These are phyloP conservation scores for Serendipita sp. DNA, from an alignment of 1,284 basidiomycete species.

Conservation along the genomic window DNA sequence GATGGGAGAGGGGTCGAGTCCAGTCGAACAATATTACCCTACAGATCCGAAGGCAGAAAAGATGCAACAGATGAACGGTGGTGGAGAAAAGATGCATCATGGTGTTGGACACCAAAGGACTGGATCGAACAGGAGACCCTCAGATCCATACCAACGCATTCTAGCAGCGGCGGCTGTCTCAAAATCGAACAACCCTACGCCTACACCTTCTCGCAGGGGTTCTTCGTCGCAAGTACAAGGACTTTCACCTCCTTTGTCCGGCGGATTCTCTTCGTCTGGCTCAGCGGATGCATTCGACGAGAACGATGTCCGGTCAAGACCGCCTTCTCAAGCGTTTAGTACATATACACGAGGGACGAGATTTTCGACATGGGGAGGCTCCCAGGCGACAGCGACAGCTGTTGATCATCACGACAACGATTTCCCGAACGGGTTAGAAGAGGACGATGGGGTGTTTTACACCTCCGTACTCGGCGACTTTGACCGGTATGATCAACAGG, in stretches of 20 bases:
- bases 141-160: not conserved
- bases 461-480: slow-evolving; percentile 1
- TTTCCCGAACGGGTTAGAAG: not conserved
- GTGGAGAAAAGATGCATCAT: not conserved
- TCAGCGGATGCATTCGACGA: not conserved
- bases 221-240: not conserved
- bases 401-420: slow-evolving; percentile 1
- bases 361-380: not conserved
- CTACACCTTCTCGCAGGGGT: not conserved
- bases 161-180: not conserved
- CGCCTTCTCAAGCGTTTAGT: slow-evolving; percentile 3
- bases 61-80: not conserved
- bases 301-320: not conserved
- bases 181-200: not conserved
- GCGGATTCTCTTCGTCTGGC: not conserved
- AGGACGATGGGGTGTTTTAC: slow-evolving; percentile 1
- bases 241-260: not conserved
- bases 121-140: not conserved
- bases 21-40: not conserved
- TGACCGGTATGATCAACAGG: not conserved
- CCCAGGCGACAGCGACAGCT: slow-evolving; percentile 1
- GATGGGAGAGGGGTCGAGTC: not conserved
- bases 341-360: slow-evolving; percentile 1
- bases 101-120: not conserved
- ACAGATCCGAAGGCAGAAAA: not conserved